A percentile compares a stretch with the other conserved stretches of the same genome.
phyloP scores from a whole-genome alignment of 768 basidiomycete species.

The Tubosaeta sp. region DNA sequence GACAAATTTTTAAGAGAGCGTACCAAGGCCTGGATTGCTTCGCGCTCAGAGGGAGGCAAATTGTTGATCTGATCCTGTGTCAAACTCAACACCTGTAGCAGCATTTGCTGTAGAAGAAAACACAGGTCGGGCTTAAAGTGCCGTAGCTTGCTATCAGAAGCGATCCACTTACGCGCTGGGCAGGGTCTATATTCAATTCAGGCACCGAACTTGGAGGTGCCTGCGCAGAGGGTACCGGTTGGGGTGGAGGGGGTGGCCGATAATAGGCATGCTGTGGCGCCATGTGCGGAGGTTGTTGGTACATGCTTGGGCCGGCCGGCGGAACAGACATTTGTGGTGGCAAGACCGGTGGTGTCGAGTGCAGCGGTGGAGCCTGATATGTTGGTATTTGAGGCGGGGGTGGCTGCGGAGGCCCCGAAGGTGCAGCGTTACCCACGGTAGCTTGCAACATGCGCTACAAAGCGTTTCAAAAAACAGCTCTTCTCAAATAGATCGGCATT shows the following conservation, averaged over 20 bases:
- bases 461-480: conserved; percentile 5
- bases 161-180: conserved; percentile 41
- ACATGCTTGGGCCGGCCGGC: conserved; percentile 26
- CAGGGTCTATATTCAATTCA: conserved; percentile 40
- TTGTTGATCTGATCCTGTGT: conserved; percentile 80
- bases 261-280: conserved; percentile 31
- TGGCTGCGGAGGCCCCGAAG: conserved; percentile 26
- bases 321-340: conserved; percentile 30
- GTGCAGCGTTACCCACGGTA: conserved; percentile 27
- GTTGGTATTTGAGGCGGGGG: conserved; percentile 32
- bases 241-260: conserved; percentile 27
- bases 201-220: conserved; percentile 33
- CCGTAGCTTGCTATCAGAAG: not conserved
- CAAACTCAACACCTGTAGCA: conserved; percentile 81
- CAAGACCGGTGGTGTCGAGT: conserved; percentile 32
- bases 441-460: conserved; percentile 51
- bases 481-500: conserved; percentile 1
- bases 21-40: conserved; percentile 79
- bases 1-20: conserved; percentile 14
- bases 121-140: not conserved
- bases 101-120: conserved; percentile 52
- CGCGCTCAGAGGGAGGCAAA: conserved; percentile 72
- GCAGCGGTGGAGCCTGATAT: conserved; percentile 28
- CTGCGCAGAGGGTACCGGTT: conserved; percentile 14
- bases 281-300: conserved; percentile 31